Conservation (phyloP, 1,139 yeast genomes). For the Pichia sp. region DNA sequence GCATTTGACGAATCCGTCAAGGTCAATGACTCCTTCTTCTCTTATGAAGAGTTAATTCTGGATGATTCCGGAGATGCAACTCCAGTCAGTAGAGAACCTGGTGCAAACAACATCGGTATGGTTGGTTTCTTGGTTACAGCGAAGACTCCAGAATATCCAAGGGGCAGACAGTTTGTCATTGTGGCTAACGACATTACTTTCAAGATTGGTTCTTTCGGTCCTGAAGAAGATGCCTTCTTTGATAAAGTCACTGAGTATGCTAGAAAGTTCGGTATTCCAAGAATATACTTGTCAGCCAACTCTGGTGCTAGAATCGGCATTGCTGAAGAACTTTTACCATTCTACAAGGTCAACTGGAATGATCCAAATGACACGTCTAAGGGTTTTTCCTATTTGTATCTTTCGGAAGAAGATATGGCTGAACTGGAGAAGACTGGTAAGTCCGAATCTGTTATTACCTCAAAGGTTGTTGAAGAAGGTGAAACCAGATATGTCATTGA, state of each 20-base stretch:
- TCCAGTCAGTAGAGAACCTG: slow-evolving; percentile 92
- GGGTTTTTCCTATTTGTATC: slow-evolving; percentile 86
- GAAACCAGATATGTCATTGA: slow-evolving; percentile 75
- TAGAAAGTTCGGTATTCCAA: slow-evolving; percentile 83
- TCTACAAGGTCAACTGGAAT: slow-evolving; percentile 90
- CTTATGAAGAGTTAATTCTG: slow-evolving; percentile 71
- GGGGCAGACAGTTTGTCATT: slow-evolving; percentile 87
- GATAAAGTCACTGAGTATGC: slow-evolving; percentile 90
- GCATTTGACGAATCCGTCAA: slow-evolving; percentile 45
- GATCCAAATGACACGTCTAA: slow-evolving; percentile 65
- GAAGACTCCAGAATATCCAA: slow-evolving; percentile 95
- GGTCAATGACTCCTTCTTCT: slow-evolving; percentile 72
- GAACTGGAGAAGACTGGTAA: slow-evolving; percentile 55
- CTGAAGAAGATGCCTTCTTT: slow-evolving; percentile 90
- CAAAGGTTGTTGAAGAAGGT: slow-evolving; percentile 76
- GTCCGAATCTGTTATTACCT: slow-evolving; percentile 61
- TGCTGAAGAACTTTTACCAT: slow-evolving; percentile 91
- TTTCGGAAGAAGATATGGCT: slow-evolving; percentile 61
- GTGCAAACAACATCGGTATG: slow-evolving; percentile 94
- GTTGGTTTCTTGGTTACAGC: slow-evolving; percentile 90
- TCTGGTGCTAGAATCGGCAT: slow-evolving; percentile 99
- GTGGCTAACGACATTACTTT: slow-evolving; percentile 96
- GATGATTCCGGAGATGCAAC: slow-evolving; percentile 77
- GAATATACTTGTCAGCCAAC: slow-evolving; percentile 93
- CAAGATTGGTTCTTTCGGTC: slow-evolving; percentile 98